Percentiles rank a stretch among this genome's conserved stretches.
Conservation (phyloP, 2,329 filamentous ascomycete genomes). For the Dissoconium aciculare region DNA sequence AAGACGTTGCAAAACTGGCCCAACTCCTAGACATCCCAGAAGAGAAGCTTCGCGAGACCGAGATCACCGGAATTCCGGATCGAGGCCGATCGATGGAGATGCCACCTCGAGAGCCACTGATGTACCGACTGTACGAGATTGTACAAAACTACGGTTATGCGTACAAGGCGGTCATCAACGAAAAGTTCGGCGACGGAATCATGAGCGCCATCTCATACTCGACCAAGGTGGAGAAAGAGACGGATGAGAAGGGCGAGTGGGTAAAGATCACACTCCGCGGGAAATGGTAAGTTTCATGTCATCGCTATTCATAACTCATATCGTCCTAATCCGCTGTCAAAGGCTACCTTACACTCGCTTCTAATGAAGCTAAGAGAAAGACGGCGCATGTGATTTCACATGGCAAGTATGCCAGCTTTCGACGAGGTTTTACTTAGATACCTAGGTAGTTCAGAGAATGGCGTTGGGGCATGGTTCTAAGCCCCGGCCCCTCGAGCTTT, state of each 20-base stretch:
- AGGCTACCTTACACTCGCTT: conserved; percentile 38
- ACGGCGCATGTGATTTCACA: too few relatives aligned
- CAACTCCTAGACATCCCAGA: conserved; percentile 47
- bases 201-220: conserved; percentile 92
- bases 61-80: conserved; percentile 63
- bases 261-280: conserved; percentile 70
- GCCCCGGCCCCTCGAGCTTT: too few relatives aligned
- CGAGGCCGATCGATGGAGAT: conserved; percentile 65
- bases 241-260: conserved; percentile 71
- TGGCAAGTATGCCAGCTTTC: too few relatives aligned
- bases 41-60: conserved; percentile 38
- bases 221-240: conserved; percentile 72
- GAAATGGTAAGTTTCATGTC: conserved; percentile 51
- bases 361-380: too few relatives aligned
- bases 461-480: too few relatives aligned
- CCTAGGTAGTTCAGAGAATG: too few relatives aligned
- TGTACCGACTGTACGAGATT: conserved; percentile 86
- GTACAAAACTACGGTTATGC: conserved; percentile 95
- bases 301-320: background rate
- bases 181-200: conserved; percentile 70
- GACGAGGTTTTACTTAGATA: too few relatives aligned
- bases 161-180: conserved; percentile 87
- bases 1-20: conserved; percentile 55
- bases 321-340: too few relatives aligned
- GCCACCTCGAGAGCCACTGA: conserved; percentile 71